Conservation (phyloP, 768 basidiomycete species). For the Mycena latifolia region DNA sequence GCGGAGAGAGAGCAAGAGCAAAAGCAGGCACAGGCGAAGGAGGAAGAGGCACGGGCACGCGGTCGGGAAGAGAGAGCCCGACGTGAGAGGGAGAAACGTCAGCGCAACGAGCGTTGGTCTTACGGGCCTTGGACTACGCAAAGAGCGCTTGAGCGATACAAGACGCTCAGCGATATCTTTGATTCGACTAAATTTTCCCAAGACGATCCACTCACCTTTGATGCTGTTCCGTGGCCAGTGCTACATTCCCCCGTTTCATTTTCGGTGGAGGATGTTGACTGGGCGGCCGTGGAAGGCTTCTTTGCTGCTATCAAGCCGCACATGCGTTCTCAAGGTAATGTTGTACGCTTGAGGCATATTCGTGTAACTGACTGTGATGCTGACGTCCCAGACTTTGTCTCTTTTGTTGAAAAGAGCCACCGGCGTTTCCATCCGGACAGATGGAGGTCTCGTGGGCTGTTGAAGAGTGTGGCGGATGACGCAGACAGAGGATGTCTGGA, state of each 20-base stretch:
- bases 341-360: not conserved
- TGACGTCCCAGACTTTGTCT: slow-evolving; percentile 67
- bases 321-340: slow-evolving; percentile 60
- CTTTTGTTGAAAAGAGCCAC: slow-evolving; percentile 77
- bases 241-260: slow-evolving; percentile 65
- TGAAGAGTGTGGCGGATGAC: slow-evolving; percentile 69
- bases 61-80: slow-evolving; percentile 50
- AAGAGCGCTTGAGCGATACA: slow-evolving; percentile 81
- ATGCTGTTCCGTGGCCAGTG: slow-evolving; percentile 83
- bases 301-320: slow-evolving; percentile 65
- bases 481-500: slow-evolving; percentile 69
- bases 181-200: slow-evolving; percentile 69
- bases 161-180: slow-evolving; percentile 68
- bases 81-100: slow-evolving; percentile 55
- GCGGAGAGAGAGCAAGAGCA: slow-evolving; percentile 39
- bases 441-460: slow-evolving; percentile 77
- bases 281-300: slow-evolving; percentile 78
- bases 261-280: slow-evolving; percentile 76
- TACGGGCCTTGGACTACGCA: slow-evolving; percentile 72
- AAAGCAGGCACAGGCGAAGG: slow-evolving; percentile 38
- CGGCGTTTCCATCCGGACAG: slow-evolving; percentile 85
- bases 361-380: not conserved
- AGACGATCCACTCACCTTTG: slow-evolving; percentile 66
- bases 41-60: slow-evolving; percentile 46
- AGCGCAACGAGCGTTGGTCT: slow-evolving; percentile 68